Evolutionary conservation across 140 eudicot genomes (phyloP).

Genomic region (Cichorium intybus): DNA sequence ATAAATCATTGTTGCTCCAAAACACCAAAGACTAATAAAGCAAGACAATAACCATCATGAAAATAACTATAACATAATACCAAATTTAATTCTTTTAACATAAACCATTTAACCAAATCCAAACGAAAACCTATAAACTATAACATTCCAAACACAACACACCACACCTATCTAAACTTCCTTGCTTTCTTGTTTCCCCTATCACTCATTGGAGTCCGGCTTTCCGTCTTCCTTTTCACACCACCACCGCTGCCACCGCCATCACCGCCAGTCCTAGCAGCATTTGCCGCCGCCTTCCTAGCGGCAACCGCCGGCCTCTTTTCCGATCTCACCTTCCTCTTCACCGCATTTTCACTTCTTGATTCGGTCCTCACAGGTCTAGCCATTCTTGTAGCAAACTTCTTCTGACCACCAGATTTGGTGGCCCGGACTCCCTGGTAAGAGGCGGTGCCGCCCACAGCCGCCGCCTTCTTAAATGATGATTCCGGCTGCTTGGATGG

Average conservation of each 20-base stretch:
- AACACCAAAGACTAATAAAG: background rate
- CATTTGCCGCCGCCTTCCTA: slow-evolving; percentile 61
- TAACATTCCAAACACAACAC: background rate
- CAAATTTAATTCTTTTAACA: slow-evolving; percentile 3
- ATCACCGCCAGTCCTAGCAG: slow-evolving; percentile 36
- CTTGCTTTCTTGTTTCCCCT: slow-evolving; percentile 59
- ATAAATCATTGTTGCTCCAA: no score
- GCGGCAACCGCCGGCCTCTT: slow-evolving; percentile 98
- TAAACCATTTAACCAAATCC: slow-evolving; percentile 13
- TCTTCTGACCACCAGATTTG: slow-evolving; percentile 76
- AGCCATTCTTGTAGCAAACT: slow-evolving; percentile 31
- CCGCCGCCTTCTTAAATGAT: slow-evolving; percentile 39
- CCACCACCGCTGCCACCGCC: slow-evolving; percentile 39
- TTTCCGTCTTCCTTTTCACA: slow-evolving; percentile 52
- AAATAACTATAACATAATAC: background rate
- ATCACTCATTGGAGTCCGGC: slow-evolving; percentile 48
- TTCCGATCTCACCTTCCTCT: slow-evolving; percentile 36
- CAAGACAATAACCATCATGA: background rate
- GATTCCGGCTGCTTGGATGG: slow-evolving; percentile 46
- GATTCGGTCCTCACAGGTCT: slow-evolving; percentile 25
- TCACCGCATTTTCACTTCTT: slow-evolving; percentile 27
- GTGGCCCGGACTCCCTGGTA: slow-evolving; percentile 55
- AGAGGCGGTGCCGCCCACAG: slow-evolving; percentile 29
- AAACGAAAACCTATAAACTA: slow-evolving; percentile 10
- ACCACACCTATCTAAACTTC: slow-evolving; percentile 39